Evolutionary conservation across 2,329 filamentous ascomycete species (phyloP).

Genomic region (Hypoxylon sp.): DNA sequence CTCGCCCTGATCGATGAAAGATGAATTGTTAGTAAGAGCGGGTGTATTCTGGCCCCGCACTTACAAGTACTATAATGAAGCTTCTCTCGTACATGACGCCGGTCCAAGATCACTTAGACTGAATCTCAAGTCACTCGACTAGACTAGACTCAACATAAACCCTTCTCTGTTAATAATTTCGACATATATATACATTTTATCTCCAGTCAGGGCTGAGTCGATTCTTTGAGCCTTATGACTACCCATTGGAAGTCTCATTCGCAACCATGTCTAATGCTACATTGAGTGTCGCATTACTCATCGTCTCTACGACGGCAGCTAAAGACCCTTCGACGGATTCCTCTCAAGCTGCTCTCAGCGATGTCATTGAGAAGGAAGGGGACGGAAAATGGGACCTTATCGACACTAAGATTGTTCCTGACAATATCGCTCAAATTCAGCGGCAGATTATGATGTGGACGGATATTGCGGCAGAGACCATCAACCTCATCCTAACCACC

Average conservation of each 20-base stretch:
- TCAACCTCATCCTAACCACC: conserved; percentile 88
- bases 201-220: not conserved
- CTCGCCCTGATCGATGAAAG: not conserved
- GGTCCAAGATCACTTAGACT: conserved; percentile 8
- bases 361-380: conserved; percentile 77
- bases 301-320: conserved; percentile 92
- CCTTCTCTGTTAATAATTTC: not conserved
- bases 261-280: conserved; percentile 58
- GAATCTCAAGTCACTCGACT: not conserved
- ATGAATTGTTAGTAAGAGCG: conserved; percentile 3
- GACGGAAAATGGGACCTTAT: conserved; percentile 79
- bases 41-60: conserved; percentile 35
- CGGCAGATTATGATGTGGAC: conserved; percentile 79
- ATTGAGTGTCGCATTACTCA: conserved; percentile 82
- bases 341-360: conserved; percentile 75
- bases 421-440: conserved; percentile 82
- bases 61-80: conserved; percentile 24
- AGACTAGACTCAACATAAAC: not conserved
- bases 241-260: not conserved
- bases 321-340: conserved; percentile 84
- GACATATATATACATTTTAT: not conserved
- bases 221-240: not conserved
- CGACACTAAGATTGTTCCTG: conserved; percentile 82
- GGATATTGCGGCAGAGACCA: conserved; percentile 70
- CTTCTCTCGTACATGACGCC: conserved; percentile 24